Evolutionary conservation across 2,329 filamentous ascomycete genomes (phyloP).

Genomic region (Taxawa tesnikishii): DNA sequence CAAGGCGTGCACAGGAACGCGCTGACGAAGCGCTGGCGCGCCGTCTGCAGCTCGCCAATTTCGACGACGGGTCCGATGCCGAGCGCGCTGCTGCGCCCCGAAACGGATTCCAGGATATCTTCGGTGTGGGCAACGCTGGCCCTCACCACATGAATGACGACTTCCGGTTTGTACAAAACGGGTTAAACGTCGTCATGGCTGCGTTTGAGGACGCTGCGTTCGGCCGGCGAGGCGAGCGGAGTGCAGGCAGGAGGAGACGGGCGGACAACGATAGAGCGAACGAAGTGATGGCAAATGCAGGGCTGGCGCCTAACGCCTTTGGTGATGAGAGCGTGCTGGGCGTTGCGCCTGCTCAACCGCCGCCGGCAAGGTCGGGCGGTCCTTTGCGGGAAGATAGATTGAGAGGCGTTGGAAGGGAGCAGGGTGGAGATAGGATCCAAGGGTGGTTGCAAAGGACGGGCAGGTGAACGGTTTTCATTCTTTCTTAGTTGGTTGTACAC

Average conservation of each 20-base stretch:
- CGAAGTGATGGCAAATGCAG: slow-evolving; percentile 13
- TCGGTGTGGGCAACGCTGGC: slow-evolving; percentile 37
- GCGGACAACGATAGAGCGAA: slow-evolving; percentile 9
- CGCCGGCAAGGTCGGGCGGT: too few relatives aligned
- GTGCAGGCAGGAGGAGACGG: slow-evolving; percentile 15
- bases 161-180: slow-evolving; percentile 32
- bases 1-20: slow-evolving; percentile 31
- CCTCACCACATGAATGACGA: slow-evolving; percentile 51
- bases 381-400: too few relatives aligned
- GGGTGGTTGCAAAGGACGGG: too few relatives aligned
- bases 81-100: slow-evolving; percentile 26
- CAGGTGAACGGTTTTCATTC: too few relatives aligned
- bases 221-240: slow-evolving; percentile 17
- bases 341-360: slow-evolving; percentile 1
- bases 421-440: too few relatives aligned
- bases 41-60: slow-evolving; percentile 33
- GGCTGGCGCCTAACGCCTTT: slow-evolving; percentile 19
- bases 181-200: slow-evolving; percentile 18
- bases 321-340: slow-evolving; percentile 22
- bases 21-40: slow-evolving; percentile 39
- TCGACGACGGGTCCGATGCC: slow-evolving; percentile 30
- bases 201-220: slow-evolving; percentile 19
- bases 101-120: slow-evolving; percentile 11
- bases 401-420: too few relatives aligned
- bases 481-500: too few relatives aligned